Percentiles rank a stretch among this genome's conserved stretches.
Conservation (phyloP, 306 rosid genomes). For the Trifolium repens region DNA sequence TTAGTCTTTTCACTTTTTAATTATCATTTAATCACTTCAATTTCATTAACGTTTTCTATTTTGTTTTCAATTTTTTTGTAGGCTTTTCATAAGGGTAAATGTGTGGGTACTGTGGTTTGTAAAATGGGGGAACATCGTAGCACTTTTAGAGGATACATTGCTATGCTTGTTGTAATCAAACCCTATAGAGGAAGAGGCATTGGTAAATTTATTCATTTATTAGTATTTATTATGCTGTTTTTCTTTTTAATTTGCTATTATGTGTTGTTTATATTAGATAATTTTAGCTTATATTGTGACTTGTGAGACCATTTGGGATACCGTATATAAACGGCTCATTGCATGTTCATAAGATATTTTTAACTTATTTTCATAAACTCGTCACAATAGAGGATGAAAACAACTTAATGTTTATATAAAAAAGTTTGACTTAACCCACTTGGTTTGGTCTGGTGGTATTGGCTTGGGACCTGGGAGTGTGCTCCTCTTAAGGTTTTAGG, state of each 20-base stretch:
- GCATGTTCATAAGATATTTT: not conserved
- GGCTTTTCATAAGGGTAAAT: conserved; percentile 89
- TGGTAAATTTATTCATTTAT: conserved; percentile 49
- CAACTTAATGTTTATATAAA: no score
- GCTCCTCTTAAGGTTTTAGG: no score
- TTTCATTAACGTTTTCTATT: not conserved
- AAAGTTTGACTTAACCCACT: not conserved
- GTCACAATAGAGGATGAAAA: not conserved
- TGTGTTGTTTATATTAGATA: not conserved
- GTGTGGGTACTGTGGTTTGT: conserved; percentile 97
- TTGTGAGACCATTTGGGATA: not conserved
- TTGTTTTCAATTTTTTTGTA: conserved; percentile 26
- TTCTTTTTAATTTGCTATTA: not conserved
- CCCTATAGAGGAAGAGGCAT: conserved; percentile 93
- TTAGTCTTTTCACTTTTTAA: conserved; percentile 5
- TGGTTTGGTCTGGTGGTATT: no score
- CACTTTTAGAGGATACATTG: conserved; percentile 91
- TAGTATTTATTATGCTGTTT: not conserved
- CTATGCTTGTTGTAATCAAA: conserved; percentile 91
- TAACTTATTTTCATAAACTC: no score
- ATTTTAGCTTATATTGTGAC: not conserved
- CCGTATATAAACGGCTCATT: not conserved
- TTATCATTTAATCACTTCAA: not conserved
- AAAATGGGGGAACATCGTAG: conserved; percentile 96
- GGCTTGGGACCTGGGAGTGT: no score